phyloP scores from a whole-genome alignment of 2,329 filamentous ascomycete genomes.

The Microsporum audouinii region DNA sequence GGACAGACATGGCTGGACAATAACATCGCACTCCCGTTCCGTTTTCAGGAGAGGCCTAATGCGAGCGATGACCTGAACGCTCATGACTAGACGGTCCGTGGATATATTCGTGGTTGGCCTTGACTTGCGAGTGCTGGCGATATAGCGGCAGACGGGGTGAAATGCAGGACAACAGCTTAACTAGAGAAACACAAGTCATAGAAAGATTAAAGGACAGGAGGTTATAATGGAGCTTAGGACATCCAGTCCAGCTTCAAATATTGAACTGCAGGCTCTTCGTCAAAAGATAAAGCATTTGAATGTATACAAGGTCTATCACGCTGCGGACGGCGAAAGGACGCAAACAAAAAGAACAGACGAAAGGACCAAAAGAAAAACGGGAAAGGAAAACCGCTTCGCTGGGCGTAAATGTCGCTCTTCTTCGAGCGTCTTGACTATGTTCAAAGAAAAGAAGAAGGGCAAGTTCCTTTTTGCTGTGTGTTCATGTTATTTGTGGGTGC shows the following conservation, averaged over 20 bases:
- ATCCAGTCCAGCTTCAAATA: not conserved
- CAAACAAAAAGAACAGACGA: not conserved
- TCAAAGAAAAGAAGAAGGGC: not conserved
- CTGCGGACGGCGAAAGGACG: not conserved
- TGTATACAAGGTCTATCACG: not conserved
- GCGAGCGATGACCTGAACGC: slow-evolving; percentile 75
- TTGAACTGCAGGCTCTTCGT: not conserved
- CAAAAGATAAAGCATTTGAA: not conserved
- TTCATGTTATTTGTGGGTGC: slow-evolving; percentile 1
- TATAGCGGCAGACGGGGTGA: not conserved
- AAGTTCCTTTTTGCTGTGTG: not conserved
- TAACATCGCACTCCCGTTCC: slow-evolving; percentile 77
- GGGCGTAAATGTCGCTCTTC: not conserved
- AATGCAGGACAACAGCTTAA: not conserved
- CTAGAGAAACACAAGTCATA: not conserved
- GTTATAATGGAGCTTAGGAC: not conserved
- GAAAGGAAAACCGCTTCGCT: not conserved
- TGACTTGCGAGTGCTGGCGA: not conserved
- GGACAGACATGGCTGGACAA: slow-evolving; percentile 55
- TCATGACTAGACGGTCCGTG: slow-evolving; percentile 20
- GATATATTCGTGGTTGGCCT: not conserved
- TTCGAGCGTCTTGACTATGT: not conserved
- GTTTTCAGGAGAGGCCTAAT: slow-evolving; percentile 78
- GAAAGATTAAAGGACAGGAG: not conserved
- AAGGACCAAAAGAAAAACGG: not conserved